phyloP scores from a whole-genome alignment of 176 grass and related monocot genomes.

The Puccinellia tenuiflora region DNA sequence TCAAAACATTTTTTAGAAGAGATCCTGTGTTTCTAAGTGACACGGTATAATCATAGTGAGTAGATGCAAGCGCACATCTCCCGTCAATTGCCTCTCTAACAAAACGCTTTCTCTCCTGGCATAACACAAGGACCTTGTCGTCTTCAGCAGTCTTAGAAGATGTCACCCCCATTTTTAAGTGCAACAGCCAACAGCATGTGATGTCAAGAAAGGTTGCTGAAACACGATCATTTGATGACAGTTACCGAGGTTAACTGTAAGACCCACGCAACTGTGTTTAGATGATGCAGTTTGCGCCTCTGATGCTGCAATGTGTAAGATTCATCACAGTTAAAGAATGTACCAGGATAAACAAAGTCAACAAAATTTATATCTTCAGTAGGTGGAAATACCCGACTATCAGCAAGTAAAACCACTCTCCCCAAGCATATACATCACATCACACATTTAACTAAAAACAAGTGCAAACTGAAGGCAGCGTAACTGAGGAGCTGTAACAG shows the following conservation, averaged over 20 bases:
- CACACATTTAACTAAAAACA: not conserved
- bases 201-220: not conserved
- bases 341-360: not conserved
- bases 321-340: not conserved
- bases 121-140: conserved; percentile 35
- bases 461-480: not conserved
- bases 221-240: not conserved
- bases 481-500: not conserved
- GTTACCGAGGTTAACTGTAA: not conserved
- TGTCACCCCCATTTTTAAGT: not conserved
- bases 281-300: not conserved
- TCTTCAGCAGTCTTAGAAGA: not conserved
- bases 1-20: conserved; percentile 52
- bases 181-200: not conserved
- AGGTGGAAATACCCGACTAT: not conserved
- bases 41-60: conserved; percentile 46
- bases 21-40: conserved; percentile 49
- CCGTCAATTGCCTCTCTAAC: conserved; percentile 58
- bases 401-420: not conserved
- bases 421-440: not conserved
- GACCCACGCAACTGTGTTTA: not conserved
- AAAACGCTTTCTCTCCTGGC: conserved; percentile 54
- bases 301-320: not conserved
- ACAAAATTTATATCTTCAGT: not conserved
- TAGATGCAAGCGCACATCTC: conserved; percentile 44